Evolutionary conservation across 2,329 filamentous ascomycete species (phyloP).

Genomic region (Diplodia intermedia): DNA sequence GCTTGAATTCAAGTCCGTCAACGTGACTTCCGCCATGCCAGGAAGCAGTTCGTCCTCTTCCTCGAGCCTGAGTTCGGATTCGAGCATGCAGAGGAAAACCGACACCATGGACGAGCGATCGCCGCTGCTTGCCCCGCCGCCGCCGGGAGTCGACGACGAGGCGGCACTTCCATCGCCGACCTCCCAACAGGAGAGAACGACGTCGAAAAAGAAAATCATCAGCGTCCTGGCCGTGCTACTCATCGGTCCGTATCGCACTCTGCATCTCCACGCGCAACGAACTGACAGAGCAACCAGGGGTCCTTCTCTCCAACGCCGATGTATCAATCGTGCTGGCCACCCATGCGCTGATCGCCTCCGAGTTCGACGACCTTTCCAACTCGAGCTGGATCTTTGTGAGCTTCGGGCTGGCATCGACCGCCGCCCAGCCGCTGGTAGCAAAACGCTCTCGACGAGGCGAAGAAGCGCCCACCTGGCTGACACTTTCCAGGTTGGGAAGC

Average conservation of each 20-base stretch:
- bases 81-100: neutral
- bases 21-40: neutral
- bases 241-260: slow-evolving; percentile 28
- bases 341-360: slow-evolving; percentile 60
- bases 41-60: neutral
- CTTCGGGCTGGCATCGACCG: slow-evolving; percentile 53
- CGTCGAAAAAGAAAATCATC: slow-evolving; percentile 8
- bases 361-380: slow-evolving; percentile 52
- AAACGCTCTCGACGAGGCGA: too few relatives aligned
- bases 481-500: slow-evolving; percentile 49
- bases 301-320: slow-evolving; percentile 72
- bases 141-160: neutral
- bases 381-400: slow-evolving; percentile 55
- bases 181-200: neutral
- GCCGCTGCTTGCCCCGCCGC: neutral
- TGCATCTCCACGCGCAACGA: too few relatives aligned
- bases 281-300: slow-evolving; percentile 49
- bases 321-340: slow-evolving; percentile 70
- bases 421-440: slow-evolving; percentile 47
- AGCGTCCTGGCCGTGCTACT: slow-evolving; percentile 41
- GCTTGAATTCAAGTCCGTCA: neutral
- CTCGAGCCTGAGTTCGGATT: neutral
- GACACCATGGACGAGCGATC: neutral
- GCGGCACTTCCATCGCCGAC: neutral
- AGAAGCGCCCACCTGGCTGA: neutral